A percentile compares a stretch with the other conserved stretches of the same genome.
Evolutionary conservation across 768 basidiomycete species (phyloP).

Genomic region (Podaxis mareebaensis): DNA sequence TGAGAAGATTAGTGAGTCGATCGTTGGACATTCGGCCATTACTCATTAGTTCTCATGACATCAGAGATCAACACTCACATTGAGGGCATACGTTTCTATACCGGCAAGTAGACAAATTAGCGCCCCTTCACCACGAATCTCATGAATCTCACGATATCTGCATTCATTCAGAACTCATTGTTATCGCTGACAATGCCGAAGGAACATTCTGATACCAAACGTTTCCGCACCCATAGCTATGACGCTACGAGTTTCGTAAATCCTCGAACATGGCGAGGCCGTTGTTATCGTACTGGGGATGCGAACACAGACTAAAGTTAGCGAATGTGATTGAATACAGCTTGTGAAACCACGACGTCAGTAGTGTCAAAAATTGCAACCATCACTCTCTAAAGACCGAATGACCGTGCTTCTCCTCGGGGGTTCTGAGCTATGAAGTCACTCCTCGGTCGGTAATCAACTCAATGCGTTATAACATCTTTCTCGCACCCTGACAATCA

Average conservation of each 20-base stretch:
- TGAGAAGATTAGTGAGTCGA: conserved; percentile 30
- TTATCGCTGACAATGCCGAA: not conserved
- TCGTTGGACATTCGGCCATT: not conserved
- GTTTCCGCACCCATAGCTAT: not conserved
- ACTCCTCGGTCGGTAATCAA: not conserved
- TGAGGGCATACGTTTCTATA: conserved; percentile 31
- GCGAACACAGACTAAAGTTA: not conserved
- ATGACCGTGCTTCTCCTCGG: conserved; percentile 9
- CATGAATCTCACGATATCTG: not conserved
- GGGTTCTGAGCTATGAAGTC: conserved; percentile 2
- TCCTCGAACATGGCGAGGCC: not conserved
- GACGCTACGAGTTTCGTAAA: not conserved
- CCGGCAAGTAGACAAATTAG: conserved; percentile 19
- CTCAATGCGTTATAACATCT: not conserved
- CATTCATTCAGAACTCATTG: conserved; percentile 6
- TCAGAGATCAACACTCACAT: conserved; percentile 28
- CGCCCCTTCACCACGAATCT: not conserved
- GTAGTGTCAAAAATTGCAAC: not conserved
- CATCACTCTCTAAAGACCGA: not conserved
- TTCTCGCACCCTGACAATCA: conserved; percentile 4
- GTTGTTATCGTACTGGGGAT: not conserved
- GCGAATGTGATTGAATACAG: not conserved
- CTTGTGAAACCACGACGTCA: conserved; percentile 1
- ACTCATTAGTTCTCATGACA: not conserved
- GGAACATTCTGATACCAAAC: not conserved